Conservation (phyloP, 306 rosid genomes). For the Parietaria judaica region DNA sequence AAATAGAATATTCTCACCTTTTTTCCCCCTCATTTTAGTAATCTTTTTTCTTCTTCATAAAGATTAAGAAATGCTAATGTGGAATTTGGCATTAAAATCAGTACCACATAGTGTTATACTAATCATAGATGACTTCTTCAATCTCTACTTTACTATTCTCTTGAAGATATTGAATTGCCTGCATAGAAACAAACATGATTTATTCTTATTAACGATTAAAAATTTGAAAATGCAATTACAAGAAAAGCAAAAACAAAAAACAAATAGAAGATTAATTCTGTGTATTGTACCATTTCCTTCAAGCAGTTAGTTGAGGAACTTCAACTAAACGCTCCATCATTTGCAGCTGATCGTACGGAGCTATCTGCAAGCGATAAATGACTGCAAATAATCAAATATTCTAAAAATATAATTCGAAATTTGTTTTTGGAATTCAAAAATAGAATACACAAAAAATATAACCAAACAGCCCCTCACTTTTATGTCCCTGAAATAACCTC, state of each 20-base stretch:
- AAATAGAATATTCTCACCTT: not conserved
- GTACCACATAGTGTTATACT: no score
- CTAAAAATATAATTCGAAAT: no score
- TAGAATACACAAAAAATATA: no score
- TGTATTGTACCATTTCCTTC: constrained; percentile 28
- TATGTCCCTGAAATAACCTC: no score
- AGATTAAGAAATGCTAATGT: not conserved
- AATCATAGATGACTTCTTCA: constrained; percentile 11
- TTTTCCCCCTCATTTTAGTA: not conserved
- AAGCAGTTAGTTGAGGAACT: constrained; percentile 36
- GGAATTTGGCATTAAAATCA: not conserved
- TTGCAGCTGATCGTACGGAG: constrained; percentile 91
- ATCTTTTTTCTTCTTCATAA: not conserved
- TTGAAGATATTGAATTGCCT: constrained; percentile 17
- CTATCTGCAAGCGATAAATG: constrained; percentile 45
- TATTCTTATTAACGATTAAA: not conserved
- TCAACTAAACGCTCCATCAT: constrained; percentile 74
- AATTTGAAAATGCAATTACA: constrained; percentile 9
- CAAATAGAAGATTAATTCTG: not conserved
- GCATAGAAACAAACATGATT: not conserved
- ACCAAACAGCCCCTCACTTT: no score
- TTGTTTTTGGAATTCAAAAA: no score
- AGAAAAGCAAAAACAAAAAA: constrained; percentile 5
- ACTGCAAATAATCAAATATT: no score
- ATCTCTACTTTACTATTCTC: constrained; percentile 6